Evolutionary conservation across 352 stramenopile species (phyloP).

Genomic region (Phytophthora ramorum): DNA sequence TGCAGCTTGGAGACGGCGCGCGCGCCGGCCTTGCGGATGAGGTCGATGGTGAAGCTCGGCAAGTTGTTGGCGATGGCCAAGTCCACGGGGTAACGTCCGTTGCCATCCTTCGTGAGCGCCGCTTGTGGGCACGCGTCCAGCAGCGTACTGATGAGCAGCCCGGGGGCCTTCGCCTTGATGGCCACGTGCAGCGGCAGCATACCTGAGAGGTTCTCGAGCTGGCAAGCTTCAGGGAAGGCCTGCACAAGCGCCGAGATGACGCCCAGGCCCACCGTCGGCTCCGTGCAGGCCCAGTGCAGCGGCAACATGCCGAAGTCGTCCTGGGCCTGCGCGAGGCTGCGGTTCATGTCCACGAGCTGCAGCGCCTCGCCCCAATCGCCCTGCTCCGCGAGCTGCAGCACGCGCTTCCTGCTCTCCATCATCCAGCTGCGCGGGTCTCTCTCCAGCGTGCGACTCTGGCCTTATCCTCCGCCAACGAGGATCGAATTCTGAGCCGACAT

Average conservation of each 20-base stretch:
- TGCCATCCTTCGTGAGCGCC: slow-evolving; percentile 63
- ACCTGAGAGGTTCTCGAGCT: slow-evolving; percentile 75
- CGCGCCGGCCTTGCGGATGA: slow-evolving; percentile 69
- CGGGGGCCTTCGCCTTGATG: slow-evolving; percentile 72
- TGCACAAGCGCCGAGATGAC: slow-evolving; percentile 52
- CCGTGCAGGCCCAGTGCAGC: slow-evolving; percentile 85
- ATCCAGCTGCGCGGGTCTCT: slow-evolving; percentile 20
- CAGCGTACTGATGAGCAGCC: slow-evolving; percentile 64
- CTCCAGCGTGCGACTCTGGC: slow-evolving; percentile 12
- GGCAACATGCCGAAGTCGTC: slow-evolving; percentile 89
- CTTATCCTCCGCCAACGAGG: not conserved
- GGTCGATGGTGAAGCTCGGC: slow-evolving; percentile 72
- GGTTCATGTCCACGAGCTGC: slow-evolving; percentile 44
- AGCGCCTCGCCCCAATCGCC: slow-evolving; percentile 70
- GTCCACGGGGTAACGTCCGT: slow-evolving; percentile 65
- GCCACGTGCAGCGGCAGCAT: slow-evolving; percentile 86
- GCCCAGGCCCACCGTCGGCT: slow-evolving; percentile 55
- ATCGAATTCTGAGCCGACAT: slow-evolving; percentile 12
- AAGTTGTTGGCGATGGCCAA: slow-evolving; percentile 65
- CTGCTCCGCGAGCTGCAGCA: slow-evolving; percentile 68
- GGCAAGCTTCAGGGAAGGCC: slow-evolving; percentile 62
- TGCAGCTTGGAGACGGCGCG: slow-evolving; percentile 41
- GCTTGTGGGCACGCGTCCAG: slow-evolving; percentile 50
- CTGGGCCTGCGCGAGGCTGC: slow-evolving; percentile 61
- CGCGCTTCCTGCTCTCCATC: slow-evolving; percentile 48